A percentile compares a stretch with the other conserved stretches of the same genome.
Conservation (phyloP, 1,284 basidiomycete species). For the Rhodotorula sp. region DNA sequence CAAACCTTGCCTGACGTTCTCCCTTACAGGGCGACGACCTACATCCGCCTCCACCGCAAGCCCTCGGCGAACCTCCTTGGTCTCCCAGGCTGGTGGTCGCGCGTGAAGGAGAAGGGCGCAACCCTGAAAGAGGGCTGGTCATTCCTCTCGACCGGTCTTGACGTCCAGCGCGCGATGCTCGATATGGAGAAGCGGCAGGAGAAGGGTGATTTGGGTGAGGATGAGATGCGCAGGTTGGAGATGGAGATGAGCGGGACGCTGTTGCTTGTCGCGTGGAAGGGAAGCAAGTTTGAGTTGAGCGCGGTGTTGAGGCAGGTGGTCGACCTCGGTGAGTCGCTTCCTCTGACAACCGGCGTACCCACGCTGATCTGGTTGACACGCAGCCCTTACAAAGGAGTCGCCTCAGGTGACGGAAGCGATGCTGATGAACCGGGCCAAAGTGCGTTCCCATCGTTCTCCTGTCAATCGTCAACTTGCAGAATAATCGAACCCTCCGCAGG, state of each 20-base stretch:
- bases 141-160: constrained; percentile 51
- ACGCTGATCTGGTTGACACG: too few relatives aligned
- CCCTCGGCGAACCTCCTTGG: constrained; percentile 79
- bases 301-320: constrained; percentile 45
- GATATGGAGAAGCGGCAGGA: constrained; percentile 90
- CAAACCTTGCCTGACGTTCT: too few relatives aligned
- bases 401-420: constrained; percentile 72
- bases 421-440: constrained; percentile 76
- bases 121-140: constrained; percentile 81
- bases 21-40: constrained; percentile 56
- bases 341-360: too few relatives aligned
- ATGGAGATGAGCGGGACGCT: constrained; percentile 92
- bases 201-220: constrained; percentile 75
- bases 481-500: constrained; percentile 53
- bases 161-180: constrained; percentile 58
- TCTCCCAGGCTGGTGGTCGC: constrained; percentile 82
- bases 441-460: constrained; percentile 43
- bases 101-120: constrained; percentile 79
- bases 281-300: constrained; percentile 81
- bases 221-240: constrained; percentile 71
- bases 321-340: constrained; percentile 62
- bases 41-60: constrained; percentile 62
- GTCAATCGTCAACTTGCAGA: not conserved
- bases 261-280: constrained; percentile 89
- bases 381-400: constrained; percentile 72